Conservation (phyloP, 345 rosid species). For the Rhizophora mangle region DNA sequence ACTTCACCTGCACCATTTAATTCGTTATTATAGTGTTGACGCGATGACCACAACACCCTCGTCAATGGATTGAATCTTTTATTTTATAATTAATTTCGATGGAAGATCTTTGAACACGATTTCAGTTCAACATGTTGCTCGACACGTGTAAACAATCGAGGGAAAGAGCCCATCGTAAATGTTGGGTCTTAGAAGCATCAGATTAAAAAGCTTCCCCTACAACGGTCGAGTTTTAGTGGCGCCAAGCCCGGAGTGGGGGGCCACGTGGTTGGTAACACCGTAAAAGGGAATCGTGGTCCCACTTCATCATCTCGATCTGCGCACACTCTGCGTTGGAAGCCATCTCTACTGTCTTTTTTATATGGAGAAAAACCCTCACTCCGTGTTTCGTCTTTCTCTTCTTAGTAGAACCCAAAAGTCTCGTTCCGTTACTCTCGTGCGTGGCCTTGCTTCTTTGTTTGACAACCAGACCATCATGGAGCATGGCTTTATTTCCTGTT, state of each 20-base stretch:
- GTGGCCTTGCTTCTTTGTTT: neutral
- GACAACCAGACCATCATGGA: constrained; percentile 7
- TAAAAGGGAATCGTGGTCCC: constrained; percentile 10
- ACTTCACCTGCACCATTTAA: too few relatives aligned
- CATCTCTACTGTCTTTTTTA: too few relatives aligned
- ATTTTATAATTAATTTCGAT: too few relatives aligned
- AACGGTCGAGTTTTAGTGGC: constrained; percentile 20
- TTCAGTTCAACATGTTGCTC: neutral
- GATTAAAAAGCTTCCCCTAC: too few relatives aligned
- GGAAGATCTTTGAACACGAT: too few relatives aligned
- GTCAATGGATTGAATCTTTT: neutral
- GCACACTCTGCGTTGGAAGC: neutral
- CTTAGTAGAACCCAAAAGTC: neutral
- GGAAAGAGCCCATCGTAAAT: neutral
- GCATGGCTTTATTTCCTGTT: neutral
- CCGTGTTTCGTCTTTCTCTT: too few relatives aligned
- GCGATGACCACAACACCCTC: neutral
- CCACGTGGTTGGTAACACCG: constrained; percentile 7
- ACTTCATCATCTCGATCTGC: constrained; percentile 11
- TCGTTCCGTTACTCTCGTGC: neutral
- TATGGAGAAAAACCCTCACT: too few relatives aligned
- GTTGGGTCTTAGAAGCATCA: neutral
- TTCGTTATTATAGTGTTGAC: neutral
- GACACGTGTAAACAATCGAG: neutral
- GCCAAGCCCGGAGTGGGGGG: neutral